Base-by-base conservation (phyloP, 2,329 filamentous ascomycete species). In the Colletotrichum sp. region DNA sequence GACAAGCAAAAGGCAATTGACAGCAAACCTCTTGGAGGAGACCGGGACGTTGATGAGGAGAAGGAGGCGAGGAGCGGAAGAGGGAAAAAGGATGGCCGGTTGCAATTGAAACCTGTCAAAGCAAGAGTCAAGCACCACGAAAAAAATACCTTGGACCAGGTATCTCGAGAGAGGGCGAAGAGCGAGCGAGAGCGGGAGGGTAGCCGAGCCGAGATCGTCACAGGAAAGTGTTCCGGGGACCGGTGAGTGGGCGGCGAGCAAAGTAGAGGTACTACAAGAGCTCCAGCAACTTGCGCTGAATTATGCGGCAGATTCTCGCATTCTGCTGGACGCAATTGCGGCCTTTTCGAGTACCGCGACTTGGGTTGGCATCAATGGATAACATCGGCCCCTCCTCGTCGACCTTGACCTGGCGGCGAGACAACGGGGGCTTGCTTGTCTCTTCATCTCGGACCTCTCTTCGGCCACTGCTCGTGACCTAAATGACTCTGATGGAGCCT, bases 121-220 rank as follows among this genome's bases (percentile, higher is more conserved):
- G 57, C 39, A 72, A 73, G 69, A 72, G 64, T 76, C 69, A 49
- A 73, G 70, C 70, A 67, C 68, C 32, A 32, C 26, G 5, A 52
- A 55, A 65, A 55, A 68, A 73, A 65, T 57, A 66, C 70, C 49
- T 52, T 28, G 36, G 30, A 13, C 68, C 9, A 70, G 68, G 68
- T 70, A 63, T 59, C 55, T 24, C 18, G 24, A 60, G 32, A 64
- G 12, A 39, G 62, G 34, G 57, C 55, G 68, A 76, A 65, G 28
- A 30, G 28, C 24, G 65, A 65, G 71, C 34, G 62, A 68, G 28
- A 68, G 73, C 64, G 70, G 73, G 21, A 76, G 59, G 55, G 59
- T 64, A 72, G 69, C 72, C 72, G 68, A 72, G 72, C 72, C 72
- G 72, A 75, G 72, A 75, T 75, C 55, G 72, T 75, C 69, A 63